Evolutionary conservation across 2,329 filamentous ascomycete genomes (phyloP).

Genomic region (Incumbomyces lentus): DNA sequence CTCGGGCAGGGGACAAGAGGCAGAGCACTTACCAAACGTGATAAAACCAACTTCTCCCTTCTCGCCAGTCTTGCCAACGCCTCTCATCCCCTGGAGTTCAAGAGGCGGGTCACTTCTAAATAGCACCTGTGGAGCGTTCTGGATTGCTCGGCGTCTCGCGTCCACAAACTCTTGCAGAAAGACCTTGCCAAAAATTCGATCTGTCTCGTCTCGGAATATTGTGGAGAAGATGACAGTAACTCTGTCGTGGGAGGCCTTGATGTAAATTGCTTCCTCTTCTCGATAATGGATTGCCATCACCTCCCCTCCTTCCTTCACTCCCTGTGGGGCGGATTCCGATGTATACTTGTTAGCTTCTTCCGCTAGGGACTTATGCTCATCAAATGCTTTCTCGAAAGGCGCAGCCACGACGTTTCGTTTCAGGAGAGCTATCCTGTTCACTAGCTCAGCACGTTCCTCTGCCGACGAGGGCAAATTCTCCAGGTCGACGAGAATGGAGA

Average conservation of each 20-base stretch:
- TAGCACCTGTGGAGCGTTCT: slow-evolving; percentile 95
- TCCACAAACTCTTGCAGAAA: slow-evolving; percentile 99
- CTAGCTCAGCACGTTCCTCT: slow-evolving; percentile 76
- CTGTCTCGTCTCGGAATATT: slow-evolving; percentile 94
- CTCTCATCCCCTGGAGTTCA: slow-evolving; percentile 76
- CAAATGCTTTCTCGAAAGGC: slow-evolving; percentile 92
- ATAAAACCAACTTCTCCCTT: slow-evolving; percentile 85
- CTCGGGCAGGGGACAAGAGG: slow-evolving; percentile 12
- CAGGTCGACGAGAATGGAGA: slow-evolving; percentile 82
- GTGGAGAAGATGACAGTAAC: slow-evolving; percentile 99
- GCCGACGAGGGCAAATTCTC: slow-evolving; percentile 75
- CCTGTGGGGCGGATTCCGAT: slow-evolving; percentile 85
- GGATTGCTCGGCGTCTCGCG: slow-evolving; percentile 83
- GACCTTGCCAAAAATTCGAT: slow-evolving; percentile 93
- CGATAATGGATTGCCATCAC: slow-evolving; percentile 97
- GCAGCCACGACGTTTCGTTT: slow-evolving; percentile 99
- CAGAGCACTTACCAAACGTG: slow-evolving; percentile 66
- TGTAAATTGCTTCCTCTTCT: slow-evolving; percentile 96
- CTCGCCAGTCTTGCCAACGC: slow-evolving; percentile 63
- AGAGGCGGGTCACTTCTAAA: slow-evolving; percentile 92
- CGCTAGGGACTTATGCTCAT: slow-evolving; percentile 76
- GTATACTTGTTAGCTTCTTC: slow-evolving; percentile 89
- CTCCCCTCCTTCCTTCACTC: slow-evolving; percentile 76
- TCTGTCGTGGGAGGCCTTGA: slow-evolving; percentile 93
- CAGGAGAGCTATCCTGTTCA: slow-evolving; percentile 76